phyloP scores from a whole-genome alignment of 2,329 filamentous ascomycete genomes.

The Nectriaceae sp. region DNA sequence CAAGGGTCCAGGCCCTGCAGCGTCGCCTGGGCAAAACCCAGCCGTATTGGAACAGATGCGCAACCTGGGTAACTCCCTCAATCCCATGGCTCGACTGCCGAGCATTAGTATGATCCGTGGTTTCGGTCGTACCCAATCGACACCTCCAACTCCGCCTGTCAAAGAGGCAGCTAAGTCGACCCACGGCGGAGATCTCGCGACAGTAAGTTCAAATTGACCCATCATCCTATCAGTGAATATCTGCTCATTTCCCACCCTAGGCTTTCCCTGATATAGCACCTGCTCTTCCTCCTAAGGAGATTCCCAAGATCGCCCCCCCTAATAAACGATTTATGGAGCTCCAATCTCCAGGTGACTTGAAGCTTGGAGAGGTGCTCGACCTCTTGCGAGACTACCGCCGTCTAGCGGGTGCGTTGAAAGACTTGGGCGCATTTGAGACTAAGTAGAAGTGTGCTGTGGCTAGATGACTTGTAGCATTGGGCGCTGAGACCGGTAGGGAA shows the following conservation, averaged over 20 bases:
- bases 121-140: slow-evolving; percentile 62
- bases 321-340: slow-evolving; percentile 74
- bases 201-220: slow-evolving; percentile 44
- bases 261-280: slow-evolving; percentile 62
- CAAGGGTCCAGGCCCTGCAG: slow-evolving; percentile 18
- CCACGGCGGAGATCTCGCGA: slow-evolving; percentile 58
- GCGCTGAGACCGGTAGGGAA: too few species aligned
- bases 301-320: slow-evolving; percentile 62
- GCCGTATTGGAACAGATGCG: slow-evolving; percentile 79
- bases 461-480: slow-evolving; percentile 1
- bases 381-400: slow-evolving; percentile 75
- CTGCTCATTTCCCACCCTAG: slow-evolving; percentile 35
- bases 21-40: slow-evolving; percentile 40
- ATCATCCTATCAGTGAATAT: background rate
- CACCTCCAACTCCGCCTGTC: slow-evolving; percentile 38
- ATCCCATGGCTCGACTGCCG: slow-evolving; percentile 78
- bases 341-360: slow-evolving; percentile 69
- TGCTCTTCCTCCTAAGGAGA: slow-evolving; percentile 55
- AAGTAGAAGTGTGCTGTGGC: slow-evolving; percentile 25
- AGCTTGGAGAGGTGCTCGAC: slow-evolving; percentile 71
- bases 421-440: slow-evolving; percentile 60
- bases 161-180: slow-evolving; percentile 40
- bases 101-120: slow-evolving; percentile 73
- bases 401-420: slow-evolving; percentile 65
- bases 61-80: slow-evolving; percentile 77